Conservation (phyloP, 148 eudicot species). For the Mesembryanthemum crystallinum region DNA sequence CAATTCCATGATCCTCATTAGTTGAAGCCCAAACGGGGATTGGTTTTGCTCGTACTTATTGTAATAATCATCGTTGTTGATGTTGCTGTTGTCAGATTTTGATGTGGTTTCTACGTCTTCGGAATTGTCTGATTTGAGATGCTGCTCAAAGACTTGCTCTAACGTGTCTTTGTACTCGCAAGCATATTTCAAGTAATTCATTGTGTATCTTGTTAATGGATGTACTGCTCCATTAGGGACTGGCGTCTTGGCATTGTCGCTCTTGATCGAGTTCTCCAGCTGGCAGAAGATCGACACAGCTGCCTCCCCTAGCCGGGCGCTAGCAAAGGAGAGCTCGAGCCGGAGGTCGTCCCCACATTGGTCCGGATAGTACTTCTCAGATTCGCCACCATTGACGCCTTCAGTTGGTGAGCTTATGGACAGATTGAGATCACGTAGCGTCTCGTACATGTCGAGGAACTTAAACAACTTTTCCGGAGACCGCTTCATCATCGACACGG, state of each 20-base stretch:
- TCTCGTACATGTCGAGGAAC: constrained; percentile 70
- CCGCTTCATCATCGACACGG: constrained; percentile 58
- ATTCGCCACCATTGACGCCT: constrained; percentile 14
- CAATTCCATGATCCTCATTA: constrained; percentile 55
- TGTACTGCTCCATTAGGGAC: constrained; percentile 86
- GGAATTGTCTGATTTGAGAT: constrained; percentile 42
- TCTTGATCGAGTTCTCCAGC: constrained; percentile 67
- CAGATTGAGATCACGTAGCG: constrained; percentile 39
- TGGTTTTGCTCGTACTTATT: neutral
- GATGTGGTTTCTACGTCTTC: constrained; percentile 14
- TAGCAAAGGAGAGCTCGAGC: constrained; percentile 38
- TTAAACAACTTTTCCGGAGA: constrained; percentile 77
- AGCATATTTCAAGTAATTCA: constrained; percentile 70
- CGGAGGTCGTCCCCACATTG: constrained; percentile 35
- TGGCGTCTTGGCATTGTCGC: constrained; percentile 53
- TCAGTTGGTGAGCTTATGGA: neutral
- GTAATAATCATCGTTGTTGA: constrained; percentile 1
- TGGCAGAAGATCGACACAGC: constrained; percentile 57
- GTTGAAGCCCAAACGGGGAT: constrained; percentile 49
- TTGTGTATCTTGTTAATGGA: constrained; percentile 69
- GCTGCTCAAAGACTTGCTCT: constrained; percentile 59
- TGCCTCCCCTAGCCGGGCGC: constrained; percentile 56
- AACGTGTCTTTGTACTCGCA: constrained; percentile 63
- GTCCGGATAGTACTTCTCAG: constrained; percentile 12
- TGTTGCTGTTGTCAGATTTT: constrained; percentile 8